These are phyloP conservation scores for Amaranthus hypochondriacus DNA, from an alignment of 148 eudicot species.

Conservation along the genomic window DNA sequence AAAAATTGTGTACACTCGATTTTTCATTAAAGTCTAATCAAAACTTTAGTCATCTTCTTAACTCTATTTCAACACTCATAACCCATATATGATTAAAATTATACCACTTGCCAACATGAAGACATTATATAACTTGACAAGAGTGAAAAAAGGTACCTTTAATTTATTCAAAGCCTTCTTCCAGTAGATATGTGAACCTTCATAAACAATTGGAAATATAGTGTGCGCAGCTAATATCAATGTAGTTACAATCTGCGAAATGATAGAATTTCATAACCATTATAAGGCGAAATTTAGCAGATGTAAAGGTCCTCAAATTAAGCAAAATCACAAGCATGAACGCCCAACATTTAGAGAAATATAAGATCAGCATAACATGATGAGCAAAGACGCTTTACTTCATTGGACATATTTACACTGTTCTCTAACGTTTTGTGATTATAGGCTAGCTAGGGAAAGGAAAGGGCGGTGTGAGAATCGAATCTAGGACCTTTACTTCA, in stretches of 20 bases:
- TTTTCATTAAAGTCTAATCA: no score
- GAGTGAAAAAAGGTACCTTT: slow-evolving; percentile 48
- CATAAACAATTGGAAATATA: slow-evolving; percentile 66
- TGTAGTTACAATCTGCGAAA: slow-evolving; percentile 64
- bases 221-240: slow-evolving; percentile 58
- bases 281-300: not conserved
- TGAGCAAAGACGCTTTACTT: not conserved
- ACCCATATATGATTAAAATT: not conserved
- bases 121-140: not conserved
- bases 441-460: no score
- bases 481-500: no score
- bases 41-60: no score
- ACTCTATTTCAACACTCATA: no score
- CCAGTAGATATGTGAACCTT: slow-evolving; percentile 64
- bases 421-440: no score
- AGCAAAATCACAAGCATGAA: slow-evolving; percentile 4
- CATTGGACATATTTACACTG: not conserved
- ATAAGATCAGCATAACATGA: slow-evolving; percentile 4
- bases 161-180: slow-evolving; percentile 48
- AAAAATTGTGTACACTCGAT: no score
- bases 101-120: not conserved
- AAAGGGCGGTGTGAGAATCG: no score
- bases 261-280: not conserved
- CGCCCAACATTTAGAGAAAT: not conserved
- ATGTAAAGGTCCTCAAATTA: not conserved